Evolutionary conservation across 352 stramenopile genomes (phyloP).

Genomic region (Phytophthora niederhauseri): DNA sequence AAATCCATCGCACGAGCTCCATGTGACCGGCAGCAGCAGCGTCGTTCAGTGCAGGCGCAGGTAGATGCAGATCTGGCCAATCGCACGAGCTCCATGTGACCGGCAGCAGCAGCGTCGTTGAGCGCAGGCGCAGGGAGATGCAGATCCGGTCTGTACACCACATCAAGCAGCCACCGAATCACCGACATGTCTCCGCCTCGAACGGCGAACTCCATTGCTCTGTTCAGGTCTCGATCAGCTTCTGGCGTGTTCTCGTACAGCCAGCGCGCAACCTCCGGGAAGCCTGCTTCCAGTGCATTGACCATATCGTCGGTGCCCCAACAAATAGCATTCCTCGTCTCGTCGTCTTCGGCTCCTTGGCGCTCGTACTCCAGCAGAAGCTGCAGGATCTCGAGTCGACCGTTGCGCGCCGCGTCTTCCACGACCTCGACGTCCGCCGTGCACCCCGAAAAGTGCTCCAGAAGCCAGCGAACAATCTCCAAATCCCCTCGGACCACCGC

Average conservation of each 20-base stretch:
- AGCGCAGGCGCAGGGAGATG: constrained; percentile 11
- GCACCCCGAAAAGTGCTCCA: constrained; percentile 16
- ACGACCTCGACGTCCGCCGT: constrained; percentile 18
- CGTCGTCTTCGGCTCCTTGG: background rate
- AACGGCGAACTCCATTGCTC: constrained; percentile 10
- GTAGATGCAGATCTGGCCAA: constrained; percentile 1
- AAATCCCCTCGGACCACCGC: constrained; percentile 17
- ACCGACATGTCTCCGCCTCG: background rate
- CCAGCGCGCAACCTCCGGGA: constrained; percentile 9
- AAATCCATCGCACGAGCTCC: constrained; percentile 20
- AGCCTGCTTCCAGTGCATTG: constrained; percentile 9
- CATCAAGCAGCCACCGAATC: constrained; percentile 16
- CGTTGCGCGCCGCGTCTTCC: constrained; percentile 17
- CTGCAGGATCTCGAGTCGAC: constrained; percentile 17
- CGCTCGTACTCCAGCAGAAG: constrained; percentile 12
- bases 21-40: constrained; percentile 18
- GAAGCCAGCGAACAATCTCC: constrained; percentile 13
- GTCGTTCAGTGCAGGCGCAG: constrained; percentile 12
- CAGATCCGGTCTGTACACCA: constrained; percentile 5
- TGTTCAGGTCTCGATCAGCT: background rate
- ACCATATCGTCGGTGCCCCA: constrained; percentile 25
- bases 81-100: constrained; percentile 16
- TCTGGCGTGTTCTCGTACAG: constrained; percentile 19
- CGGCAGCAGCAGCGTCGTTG: constrained; percentile 16
- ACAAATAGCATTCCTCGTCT: constrained; percentile 6